A percentile compares a stretch with the other conserved stretches of the same genome.
Conservation (phyloP, 352 stramenopile species). For the Globisporangium perplexum region DNA sequence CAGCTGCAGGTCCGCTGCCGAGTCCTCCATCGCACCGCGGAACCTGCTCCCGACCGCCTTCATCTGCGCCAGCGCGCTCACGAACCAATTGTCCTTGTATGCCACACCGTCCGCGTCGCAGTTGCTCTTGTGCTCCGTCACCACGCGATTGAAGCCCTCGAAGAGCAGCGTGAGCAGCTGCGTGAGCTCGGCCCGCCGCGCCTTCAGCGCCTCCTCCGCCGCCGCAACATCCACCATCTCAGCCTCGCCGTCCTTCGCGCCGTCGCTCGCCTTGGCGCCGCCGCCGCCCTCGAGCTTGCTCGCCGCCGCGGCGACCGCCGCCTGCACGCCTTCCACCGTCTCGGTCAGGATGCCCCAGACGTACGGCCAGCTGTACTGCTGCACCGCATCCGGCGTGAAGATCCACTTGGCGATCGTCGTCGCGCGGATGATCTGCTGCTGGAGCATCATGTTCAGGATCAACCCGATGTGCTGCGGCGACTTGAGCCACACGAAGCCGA, state of each 20-base stretch:
- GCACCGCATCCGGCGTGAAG: slow-evolving; percentile 70
- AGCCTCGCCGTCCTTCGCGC: slow-evolving; percentile 22
- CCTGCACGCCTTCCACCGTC: slow-evolving; percentile 53
- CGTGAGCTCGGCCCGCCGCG: slow-evolving; percentile 38
- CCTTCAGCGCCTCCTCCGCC: slow-evolving; percentile 33
- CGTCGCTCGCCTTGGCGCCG: not conserved
- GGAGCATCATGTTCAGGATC: slow-evolving; percentile 79
- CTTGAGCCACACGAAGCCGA: slow-evolving; percentile 72
- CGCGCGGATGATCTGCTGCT: slow-evolving; percentile 51
- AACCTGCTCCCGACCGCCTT: slow-evolving; percentile 57
- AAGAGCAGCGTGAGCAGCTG: slow-evolving; percentile 55
- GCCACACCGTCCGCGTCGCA: slow-evolving; percentile 68
- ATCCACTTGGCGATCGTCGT: slow-evolving; percentile 77
- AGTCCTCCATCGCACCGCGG: slow-evolving; percentile 45
- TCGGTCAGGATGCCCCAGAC: slow-evolving; percentile 80
- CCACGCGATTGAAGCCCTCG: slow-evolving; percentile 63
- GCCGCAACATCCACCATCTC: slow-evolving; percentile 44
- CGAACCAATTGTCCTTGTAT: slow-evolving; percentile 80
- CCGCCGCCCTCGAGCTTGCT: slow-evolving; percentile 21
- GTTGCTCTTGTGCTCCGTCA: slow-evolving; percentile 70
- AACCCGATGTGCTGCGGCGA: slow-evolving; percentile 80
- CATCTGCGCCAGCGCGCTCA: slow-evolving; percentile 66
- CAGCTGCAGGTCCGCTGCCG: slow-evolving; percentile 41
- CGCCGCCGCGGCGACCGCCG: slow-evolving; percentile 28
- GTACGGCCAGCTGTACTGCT: slow-evolving; percentile 88